These are phyloP conservation scores for Desmodesmus armatus DNA, from an alignment of 139 green algal species.

Conservation along the genomic window DNA sequence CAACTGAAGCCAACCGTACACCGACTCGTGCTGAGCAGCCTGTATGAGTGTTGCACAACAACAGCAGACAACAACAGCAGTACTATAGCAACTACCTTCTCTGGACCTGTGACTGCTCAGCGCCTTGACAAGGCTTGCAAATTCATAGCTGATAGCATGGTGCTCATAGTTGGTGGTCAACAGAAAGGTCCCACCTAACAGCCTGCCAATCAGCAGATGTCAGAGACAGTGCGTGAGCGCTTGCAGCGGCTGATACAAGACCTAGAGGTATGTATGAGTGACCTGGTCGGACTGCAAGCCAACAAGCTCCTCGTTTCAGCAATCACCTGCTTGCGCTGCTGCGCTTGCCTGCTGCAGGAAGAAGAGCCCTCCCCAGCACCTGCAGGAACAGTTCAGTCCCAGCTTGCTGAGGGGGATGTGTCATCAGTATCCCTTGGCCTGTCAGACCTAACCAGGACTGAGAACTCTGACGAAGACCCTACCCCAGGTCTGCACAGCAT, in stretches of 20 bases:
- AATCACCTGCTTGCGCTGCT: not conserved
- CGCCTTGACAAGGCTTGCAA: too few species aligned
- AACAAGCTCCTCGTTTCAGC: too few species aligned
- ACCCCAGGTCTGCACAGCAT: slow-evolving; percentile 17
- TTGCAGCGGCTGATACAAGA: slow-evolving; percentile 22
- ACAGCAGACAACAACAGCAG: too few species aligned
- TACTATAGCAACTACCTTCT: too few species aligned
- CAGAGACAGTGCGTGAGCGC: not conserved
- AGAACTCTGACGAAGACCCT: not conserved
- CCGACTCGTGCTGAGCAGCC: too few species aligned
- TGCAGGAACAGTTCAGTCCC: not conserved
- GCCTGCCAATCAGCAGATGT: too few species aligned
- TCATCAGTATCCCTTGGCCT: slow-evolving; percentile 25
- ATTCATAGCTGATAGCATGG: too few species aligned
- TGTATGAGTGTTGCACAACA: too few species aligned
- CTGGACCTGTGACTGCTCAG: too few species aligned
- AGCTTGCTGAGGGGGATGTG: slow-evolving; percentile 6
- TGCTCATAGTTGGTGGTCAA: too few species aligned
- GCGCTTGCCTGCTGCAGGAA: not conserved
- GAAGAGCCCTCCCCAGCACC: not conserved
- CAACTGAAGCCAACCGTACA: too few species aligned
- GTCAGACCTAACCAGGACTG: slow-evolving; percentile 20
- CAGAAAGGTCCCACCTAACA: too few species aligned
- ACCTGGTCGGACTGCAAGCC: not conserved
- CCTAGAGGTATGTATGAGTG: not conserved